Evolutionary conservation across 345 rosid genomes (phyloP).

Genomic region (Cardamine chenopodiifolia): DNA sequence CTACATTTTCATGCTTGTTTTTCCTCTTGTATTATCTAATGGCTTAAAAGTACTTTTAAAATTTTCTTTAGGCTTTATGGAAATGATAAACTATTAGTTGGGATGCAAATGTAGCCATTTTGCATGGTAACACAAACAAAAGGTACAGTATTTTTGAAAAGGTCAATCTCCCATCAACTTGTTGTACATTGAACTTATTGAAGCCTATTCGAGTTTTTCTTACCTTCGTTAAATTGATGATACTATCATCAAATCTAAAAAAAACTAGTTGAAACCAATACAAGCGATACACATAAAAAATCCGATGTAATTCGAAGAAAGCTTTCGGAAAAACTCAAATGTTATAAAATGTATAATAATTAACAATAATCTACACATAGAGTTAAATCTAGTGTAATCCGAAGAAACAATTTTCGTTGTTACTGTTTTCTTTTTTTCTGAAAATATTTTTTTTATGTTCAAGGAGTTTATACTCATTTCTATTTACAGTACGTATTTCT

Average conservation of each 20-base stretch:
- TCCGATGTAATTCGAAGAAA: background rate
- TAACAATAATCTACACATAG: background rate
- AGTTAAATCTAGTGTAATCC: background rate
- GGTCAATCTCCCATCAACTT: constrained; percentile 24
- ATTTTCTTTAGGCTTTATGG: constrained; percentile 27
- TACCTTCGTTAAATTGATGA: background rate
- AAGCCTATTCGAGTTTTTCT: background rate
- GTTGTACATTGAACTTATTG: background rate
- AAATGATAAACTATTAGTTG: constrained; percentile 33
- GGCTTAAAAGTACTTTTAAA: constrained; percentile 9
- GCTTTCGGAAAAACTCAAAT: background rate
- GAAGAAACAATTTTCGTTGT: background rate
- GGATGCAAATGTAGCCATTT: constrained; percentile 32
- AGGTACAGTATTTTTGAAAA: constrained; percentile 23
- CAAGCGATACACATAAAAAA: background rate
- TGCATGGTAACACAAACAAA: constrained; percentile 35
- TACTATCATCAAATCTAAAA: background rate
- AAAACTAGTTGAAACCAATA: background rate
- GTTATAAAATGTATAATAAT: background rate
- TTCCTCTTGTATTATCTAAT: background rate
- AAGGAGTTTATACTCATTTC: background rate
- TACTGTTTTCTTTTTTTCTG: background rate
- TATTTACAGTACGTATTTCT: too few relatives aligned
- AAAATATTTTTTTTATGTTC: too few relatives aligned
- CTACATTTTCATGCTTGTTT: constrained; percentile 32